Evolutionary conservation across 495 filamentous ascomycete species (phyloP).

Genomic region (Aspergillus indologenus): DNA sequence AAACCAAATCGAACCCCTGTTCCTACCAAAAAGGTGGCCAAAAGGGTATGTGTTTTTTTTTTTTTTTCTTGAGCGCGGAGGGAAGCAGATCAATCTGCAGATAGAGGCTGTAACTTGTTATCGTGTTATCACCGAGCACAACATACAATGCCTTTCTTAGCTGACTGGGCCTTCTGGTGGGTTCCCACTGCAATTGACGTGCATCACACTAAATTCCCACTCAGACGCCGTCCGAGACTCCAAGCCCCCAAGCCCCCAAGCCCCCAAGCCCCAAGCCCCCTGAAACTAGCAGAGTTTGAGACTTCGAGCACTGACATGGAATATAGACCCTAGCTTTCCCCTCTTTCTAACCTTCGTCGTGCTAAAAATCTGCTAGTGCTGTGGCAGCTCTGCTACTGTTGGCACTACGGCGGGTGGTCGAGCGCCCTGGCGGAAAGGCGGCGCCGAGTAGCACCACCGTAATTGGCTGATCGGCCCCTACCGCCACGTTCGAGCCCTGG

Average conservation of each 20-base stretch:
- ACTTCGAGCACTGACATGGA: slow-evolving; percentile 3
- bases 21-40: not conserved
- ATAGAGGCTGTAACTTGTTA: not conserved
- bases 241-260: too few species aligned
- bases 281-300: slow-evolving; percentile 6
- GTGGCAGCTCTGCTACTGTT: slow-evolving; percentile 3
- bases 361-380: not conserved
- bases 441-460: slow-evolving; percentile 7
- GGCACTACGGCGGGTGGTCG: slow-evolving; percentile 1
- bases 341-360: not conserved
- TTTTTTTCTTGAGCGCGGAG: too few species aligned
- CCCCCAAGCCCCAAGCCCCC: not conserved
- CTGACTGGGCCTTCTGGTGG: not conserved
- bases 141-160: slow-evolving; percentile 8
- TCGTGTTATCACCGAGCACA: not conserved
- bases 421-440: slow-evolving; percentile 7
- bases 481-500: slow-evolving; percentile 9
- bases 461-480: slow-evolving; percentile 8
- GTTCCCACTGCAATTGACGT: not conserved
- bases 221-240: not conserved
- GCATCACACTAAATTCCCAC: not conserved
- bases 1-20: not conserved
- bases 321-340: not conserved
- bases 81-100: not conserved
- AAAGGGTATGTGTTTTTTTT: not conserved